phyloP scores from a whole-genome alignment of 495 filamentous ascomycete genomes.

The Aspergillus asperescens region DNA sequence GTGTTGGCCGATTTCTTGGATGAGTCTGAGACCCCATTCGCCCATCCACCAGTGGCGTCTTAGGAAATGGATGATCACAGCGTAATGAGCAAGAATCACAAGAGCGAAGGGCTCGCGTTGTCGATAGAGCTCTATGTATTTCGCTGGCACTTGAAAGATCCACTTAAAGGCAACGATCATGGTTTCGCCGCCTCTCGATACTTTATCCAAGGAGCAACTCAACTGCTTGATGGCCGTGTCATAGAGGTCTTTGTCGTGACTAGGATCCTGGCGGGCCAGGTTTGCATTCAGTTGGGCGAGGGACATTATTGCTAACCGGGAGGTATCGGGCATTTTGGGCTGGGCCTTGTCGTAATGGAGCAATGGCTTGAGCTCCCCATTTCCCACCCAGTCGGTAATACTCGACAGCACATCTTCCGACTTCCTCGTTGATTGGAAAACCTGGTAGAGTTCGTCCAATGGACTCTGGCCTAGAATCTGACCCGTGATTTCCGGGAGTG shows the following conservation, averaged over 20 bases:
- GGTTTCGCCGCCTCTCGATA: slow-evolving; percentile 33
- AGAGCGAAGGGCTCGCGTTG: slow-evolving; percentile 50
- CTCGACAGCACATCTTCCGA: slow-evolving; percentile 30
- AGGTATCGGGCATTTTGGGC: slow-evolving; percentile 37
- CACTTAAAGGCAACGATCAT: slow-evolving; percentile 43
- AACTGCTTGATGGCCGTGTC: slow-evolving; percentile 30
- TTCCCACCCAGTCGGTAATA: slow-evolving; percentile 29
- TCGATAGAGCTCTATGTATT: slow-evolving; percentile 48
- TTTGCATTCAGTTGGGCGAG: slow-evolving; percentile 27
- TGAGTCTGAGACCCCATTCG: slow-evolving; percentile 36
- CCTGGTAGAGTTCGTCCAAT: slow-evolving; percentile 39
- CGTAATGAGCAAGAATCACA: slow-evolving; percentile 48
- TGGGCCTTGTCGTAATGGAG: slow-evolving; percentile 19
- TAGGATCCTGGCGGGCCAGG: slow-evolving; percentile 21
- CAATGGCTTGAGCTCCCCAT: slow-evolving; percentile 34
- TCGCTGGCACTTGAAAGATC: slow-evolving; percentile 45
- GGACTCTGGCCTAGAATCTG: slow-evolving; percentile 17
- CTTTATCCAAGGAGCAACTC: slow-evolving; percentile 24
- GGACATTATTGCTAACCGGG: slow-evolving; percentile 30
- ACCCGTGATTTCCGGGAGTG: slow-evolving; percentile 26
- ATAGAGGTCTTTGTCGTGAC: slow-evolving; percentile 30
- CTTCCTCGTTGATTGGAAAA: slow-evolving; percentile 39
- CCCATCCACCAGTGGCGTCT: slow-evolving; percentile 50
- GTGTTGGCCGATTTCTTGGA: slow-evolving; percentile 27
- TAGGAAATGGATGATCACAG: slow-evolving; percentile 44